Percentiles rank a stretch among this genome's conserved stretches.
Evolutionary conservation across 805 yeast genomes (phyloP).

Genomic region (Candida orba): DNA sequence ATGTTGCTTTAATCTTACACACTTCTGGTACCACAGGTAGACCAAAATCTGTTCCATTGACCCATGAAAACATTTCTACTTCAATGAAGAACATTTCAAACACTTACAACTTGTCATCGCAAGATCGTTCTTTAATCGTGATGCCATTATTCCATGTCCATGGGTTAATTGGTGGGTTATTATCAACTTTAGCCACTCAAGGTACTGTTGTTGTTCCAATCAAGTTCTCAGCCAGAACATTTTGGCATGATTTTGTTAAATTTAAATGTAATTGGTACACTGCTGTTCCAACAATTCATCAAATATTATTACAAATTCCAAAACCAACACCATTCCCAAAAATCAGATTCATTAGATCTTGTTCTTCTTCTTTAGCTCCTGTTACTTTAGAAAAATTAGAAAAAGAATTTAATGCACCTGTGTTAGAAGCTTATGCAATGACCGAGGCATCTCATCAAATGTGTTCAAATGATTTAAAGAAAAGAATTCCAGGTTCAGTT

Average conservation of each 20-base stretch:
- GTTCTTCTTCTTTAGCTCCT: slow-evolving; percentile 68
- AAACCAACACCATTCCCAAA: slow-evolving; percentile 45
- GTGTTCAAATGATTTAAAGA: slow-evolving; percentile 60
- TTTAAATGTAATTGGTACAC: slow-evolving; percentile 62
- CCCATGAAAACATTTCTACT: slow-evolving; percentile 55
- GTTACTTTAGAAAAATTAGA: slow-evolving; percentile 54
- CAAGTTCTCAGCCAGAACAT: slow-evolving; percentile 50
- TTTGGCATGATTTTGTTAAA: slow-evolving; percentile 50
- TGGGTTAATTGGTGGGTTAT: slow-evolving; percentile 59
- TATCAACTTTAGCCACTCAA: slow-evolving; percentile 53
- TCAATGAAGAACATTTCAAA: slow-evolving; percentile 52
- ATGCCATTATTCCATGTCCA: slow-evolving; percentile 80
- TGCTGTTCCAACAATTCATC: slow-evolving; percentile 73
- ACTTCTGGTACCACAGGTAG: slow-evolving; percentile 74
- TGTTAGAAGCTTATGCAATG: slow-evolving; percentile 74
- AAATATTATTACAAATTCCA: slow-evolving; percentile 48
- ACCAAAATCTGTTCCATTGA: slow-evolving; percentile 68
- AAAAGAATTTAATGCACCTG: slow-evolving; percentile 53
- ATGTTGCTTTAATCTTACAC: slow-evolving; percentile 59
- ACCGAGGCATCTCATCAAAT: slow-evolving; percentile 79
- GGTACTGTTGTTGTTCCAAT: slow-evolving; percentile 59
- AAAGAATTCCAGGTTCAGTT: slow-evolving; percentile 64
- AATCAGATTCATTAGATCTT: slow-evolving; percentile 62
- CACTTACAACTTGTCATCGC: slow-evolving; percentile 43
- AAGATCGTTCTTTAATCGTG: slow-evolving; percentile 54